Percentiles rank a stretch among this genome's conserved stretches.
These are phyloP conservation scores for Solanum clarkiae DNA, from an alignment of 257 asterid species.

Conservation along the genomic window DNA sequence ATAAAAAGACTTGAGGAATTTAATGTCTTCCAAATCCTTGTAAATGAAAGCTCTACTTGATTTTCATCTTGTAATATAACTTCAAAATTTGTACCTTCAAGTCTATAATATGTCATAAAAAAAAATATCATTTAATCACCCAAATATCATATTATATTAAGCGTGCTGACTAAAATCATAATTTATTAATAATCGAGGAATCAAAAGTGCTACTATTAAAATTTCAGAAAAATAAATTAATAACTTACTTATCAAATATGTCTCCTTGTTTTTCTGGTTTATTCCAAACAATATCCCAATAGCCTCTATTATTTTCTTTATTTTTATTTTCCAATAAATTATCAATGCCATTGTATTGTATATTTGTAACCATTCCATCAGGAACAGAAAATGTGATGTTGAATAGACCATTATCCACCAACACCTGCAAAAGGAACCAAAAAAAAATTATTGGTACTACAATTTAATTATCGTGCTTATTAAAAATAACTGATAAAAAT, in stretches of 20 bases:
- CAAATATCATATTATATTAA: background rate
- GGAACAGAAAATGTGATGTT: conserved; percentile 50
- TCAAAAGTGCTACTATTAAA: background rate
- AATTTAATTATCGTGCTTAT: background rate
- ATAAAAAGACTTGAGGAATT: conserved; percentile 26
- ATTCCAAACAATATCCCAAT: conserved; percentile 84
- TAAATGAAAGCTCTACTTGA: conserved; percentile 70
- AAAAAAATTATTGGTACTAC: background rate
- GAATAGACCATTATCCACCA: conserved; percentile 55
- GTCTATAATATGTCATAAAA: conserved; percentile 21
- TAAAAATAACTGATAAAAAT: background rate
- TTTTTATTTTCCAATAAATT: conserved; percentile 39
- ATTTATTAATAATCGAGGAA: background rate
- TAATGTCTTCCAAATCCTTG: conserved; percentile 20
- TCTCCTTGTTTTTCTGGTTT: conserved; percentile 11
- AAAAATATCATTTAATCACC: background rate
- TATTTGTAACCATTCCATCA: conserved; percentile 37
- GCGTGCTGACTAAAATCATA: background rate
- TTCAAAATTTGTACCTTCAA: conserved; percentile 31
- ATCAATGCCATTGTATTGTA: conserved; percentile 50
- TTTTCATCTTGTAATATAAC: conserved; percentile 36
- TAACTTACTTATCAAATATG: conserved; percentile 35
- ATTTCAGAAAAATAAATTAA: background rate
- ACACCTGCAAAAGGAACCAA: conserved; percentile 22
- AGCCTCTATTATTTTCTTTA: conserved; percentile 52